Conservation (phyloP, 1,284 basidiomycete species). For the Trichosporon coremiiforme region DNA sequence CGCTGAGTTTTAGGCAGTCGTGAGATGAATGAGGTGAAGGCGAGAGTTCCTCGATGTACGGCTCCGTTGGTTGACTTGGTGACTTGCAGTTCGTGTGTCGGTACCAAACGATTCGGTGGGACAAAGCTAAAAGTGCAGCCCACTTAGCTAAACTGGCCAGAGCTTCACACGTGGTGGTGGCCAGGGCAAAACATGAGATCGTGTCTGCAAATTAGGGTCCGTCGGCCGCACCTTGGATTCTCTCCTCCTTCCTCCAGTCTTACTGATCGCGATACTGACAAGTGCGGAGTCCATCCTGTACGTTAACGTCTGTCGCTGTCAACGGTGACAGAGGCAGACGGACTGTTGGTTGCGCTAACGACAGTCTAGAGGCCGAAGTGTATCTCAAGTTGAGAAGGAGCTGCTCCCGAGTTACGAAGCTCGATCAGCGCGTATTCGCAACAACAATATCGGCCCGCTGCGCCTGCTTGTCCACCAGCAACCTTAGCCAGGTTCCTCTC, state of each 20-base stretch:
- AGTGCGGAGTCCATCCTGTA: neutral
- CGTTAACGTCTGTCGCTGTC: neutral
- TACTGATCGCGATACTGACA: conserved; percentile 13
- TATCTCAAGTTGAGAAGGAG: neutral
- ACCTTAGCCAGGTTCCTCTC: neutral
- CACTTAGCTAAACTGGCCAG: neutral
- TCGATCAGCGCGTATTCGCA: neutral
- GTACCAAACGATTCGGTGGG: neutral
- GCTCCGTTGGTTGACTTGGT: neutral
- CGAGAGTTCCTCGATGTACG: neutral
- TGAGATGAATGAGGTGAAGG: neutral
- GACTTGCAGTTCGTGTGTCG: neutral
- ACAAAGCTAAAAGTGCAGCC: neutral
- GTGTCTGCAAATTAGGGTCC: conserved; percentile 10
- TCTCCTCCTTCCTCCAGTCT: conserved; percentile 14
- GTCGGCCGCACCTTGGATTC: conserved; percentile 6
- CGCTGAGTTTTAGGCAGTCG: neutral
- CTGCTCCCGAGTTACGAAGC: neutral
- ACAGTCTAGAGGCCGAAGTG: neutral
- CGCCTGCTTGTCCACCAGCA: neutral
- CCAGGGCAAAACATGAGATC: conserved; percentile 15
- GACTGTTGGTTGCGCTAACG: neutral
- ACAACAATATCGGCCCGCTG: neutral
- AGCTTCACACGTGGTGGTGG: neutral
- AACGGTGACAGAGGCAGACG: neutral